Percentiles rank a stretch among this genome's conserved stretches.
phyloP scores from a whole-genome alignment of 768 basidiomycete species.

The Russula sp. region DNA sequence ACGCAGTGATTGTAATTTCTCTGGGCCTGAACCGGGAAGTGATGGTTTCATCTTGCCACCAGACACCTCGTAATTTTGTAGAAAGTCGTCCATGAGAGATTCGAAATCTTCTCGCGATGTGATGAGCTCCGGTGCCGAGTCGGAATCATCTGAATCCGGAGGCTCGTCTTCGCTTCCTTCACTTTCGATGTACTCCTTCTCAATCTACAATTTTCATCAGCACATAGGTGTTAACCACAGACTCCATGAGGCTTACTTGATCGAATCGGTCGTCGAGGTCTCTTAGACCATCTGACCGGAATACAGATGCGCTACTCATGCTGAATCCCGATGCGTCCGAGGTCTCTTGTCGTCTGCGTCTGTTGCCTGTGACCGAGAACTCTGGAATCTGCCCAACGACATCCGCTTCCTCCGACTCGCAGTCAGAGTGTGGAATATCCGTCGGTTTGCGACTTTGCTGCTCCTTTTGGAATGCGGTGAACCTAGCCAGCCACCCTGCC shows the following conservation, averaged over 20 bases:
- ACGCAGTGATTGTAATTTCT: conserved; percentile 79
- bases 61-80: conserved; percentile 85
- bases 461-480: conserved; percentile 71
- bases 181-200: conserved; percentile 69
- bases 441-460: conserved; percentile 27
- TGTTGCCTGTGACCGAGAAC: conserved; percentile 77
- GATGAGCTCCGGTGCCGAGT: conserved; percentile 70
- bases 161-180: conserved; percentile 50
- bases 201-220: conserved; percentile 53
- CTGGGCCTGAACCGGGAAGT: conserved; percentile 66
- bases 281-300: conserved; percentile 82
- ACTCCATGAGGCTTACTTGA: conserved; percentile 52
- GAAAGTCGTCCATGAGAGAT: conserved; percentile 88
- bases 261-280: conserved; percentile 93
- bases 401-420: conserved; percentile 71
- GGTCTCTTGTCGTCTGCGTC: conserved; percentile 65
- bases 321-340: conserved; percentile 92
- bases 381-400: conserved; percentile 73
- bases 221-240: not conserved
- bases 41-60: conserved; percentile 82
- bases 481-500: conserved; percentile 71
- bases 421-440: conserved; percentile 43
- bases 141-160: conserved; percentile 43
- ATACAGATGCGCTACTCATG: conserved; percentile 97
- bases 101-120: conserved; percentile 87